phyloP scores from a whole-genome alignment of 192 early-diverging fungal genomes.

The Coemansia sp. region DNA sequence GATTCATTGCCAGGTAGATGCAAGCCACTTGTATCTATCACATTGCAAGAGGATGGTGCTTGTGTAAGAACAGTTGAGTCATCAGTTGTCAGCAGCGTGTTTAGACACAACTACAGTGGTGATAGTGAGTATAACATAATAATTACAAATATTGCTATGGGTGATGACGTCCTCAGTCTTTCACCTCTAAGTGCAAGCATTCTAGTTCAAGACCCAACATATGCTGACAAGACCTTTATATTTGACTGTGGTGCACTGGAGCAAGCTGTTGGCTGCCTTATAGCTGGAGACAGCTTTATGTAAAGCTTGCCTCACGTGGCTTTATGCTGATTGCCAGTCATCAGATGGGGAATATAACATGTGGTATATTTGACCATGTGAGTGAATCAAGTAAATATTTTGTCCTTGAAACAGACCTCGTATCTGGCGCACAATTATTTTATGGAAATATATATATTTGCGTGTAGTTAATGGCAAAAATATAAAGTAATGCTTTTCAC shows the following conservation, averaged over 20 bases:
- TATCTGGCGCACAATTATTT: too few species aligned
- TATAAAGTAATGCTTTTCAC: too few species aligned
- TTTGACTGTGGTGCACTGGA: background rate
- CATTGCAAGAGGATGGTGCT: background rate
- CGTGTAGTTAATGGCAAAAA: too few species aligned
- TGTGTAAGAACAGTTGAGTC: background rate
- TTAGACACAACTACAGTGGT: background rate
- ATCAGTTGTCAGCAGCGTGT: background rate
- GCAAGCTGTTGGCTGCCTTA: background rate
- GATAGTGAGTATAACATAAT: background rate
- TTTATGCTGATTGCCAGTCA: too few species aligned
- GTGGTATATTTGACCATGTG: too few species aligned
- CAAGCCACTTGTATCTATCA: background rate
- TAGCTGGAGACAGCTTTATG: background rate
- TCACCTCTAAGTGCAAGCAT: background rate
- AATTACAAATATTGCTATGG: background rate
- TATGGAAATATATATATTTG: too few species aligned
- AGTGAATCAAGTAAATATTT: too few species aligned
- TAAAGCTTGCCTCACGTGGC: too few species aligned
- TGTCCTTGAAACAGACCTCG: too few species aligned
- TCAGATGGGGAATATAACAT: too few species aligned
- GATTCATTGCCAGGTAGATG: background rate
- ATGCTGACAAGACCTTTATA: background rate
- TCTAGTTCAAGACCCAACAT: background rate
- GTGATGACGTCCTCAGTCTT: background rate